phyloP scores from a whole-genome alignment of 345 rosid genomes.

The Clausena lansium region DNA sequence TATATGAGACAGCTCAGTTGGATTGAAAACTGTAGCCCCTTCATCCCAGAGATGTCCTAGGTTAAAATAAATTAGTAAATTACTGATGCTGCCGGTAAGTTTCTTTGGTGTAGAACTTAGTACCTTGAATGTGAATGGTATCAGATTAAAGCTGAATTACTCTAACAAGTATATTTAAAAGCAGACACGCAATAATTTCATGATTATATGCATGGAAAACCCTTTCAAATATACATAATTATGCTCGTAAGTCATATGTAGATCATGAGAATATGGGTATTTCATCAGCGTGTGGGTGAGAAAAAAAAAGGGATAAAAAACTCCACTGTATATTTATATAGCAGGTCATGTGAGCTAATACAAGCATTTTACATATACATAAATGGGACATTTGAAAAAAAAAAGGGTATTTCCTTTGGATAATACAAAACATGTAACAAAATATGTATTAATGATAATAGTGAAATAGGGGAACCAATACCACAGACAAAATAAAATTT shows the following conservation, averaged over 20 bases:
- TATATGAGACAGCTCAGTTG: too few species aligned
- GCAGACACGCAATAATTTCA: background rate
- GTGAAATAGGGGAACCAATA: background rate
- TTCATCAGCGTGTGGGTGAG: too few species aligned
- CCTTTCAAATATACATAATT: background rate
- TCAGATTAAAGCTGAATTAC: background rate
- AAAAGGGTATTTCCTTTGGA: background rate
- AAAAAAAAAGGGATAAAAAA: too few species aligned
- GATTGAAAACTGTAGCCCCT: too few species aligned
- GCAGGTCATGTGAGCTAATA: background rate
- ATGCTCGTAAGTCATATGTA: background rate
- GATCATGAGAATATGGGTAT: too few species aligned
- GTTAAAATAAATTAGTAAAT: background rate
- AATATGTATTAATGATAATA: background rate
- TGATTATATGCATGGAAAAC: background rate
- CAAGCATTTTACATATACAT: background rate
- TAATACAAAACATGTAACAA: too few species aligned
- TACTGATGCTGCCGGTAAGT: background rate
- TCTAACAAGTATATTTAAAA: background rate
- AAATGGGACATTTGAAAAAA: background rate
- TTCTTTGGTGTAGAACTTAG: background rate
- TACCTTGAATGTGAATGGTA: background rate
- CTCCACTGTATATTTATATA: background rate
- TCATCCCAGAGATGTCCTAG: too few species aligned
- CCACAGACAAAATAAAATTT: background rate